These are phyloP conservation scores for Eremothecium cymbalariae DNA, from an alignment of 1,139 yeast species.

Conservation along the genomic window DNA sequence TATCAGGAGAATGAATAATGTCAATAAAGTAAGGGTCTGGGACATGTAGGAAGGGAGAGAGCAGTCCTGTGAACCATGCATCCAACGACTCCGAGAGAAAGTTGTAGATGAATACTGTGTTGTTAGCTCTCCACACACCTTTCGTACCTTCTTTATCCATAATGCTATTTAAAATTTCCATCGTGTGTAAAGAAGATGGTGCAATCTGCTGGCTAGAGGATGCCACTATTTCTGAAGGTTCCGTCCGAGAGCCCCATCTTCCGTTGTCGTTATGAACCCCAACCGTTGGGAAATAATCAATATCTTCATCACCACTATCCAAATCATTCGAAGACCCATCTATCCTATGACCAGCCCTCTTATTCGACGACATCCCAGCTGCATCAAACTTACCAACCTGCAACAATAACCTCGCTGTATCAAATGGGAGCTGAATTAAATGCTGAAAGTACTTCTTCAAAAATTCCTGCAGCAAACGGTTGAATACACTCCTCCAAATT, in stretches of 20 bases:
- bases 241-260: slow-evolving; percentile 3
- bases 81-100: slow-evolving; percentile 72
- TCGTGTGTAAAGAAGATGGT: slow-evolving; percentile 58
- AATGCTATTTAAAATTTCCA: slow-evolving; percentile 64
- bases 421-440: slow-evolving; percentile 78
- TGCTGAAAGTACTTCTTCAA: slow-evolving; percentile 60
- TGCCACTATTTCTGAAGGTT: slow-evolving; percentile 11
- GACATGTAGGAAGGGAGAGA: slow-evolving; percentile 73
- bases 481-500: slow-evolving; percentile 47
- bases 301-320: slow-evolving; percentile 39
- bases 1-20: slow-evolving; percentile 72
- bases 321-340: slow-evolving; percentile 9
- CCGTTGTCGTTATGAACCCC: slow-evolving; percentile 8
- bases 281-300: slow-evolving; percentile 44
- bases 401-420: slow-evolving; percentile 65
- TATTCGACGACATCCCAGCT: slow-evolving; percentile 1
- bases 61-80: slow-evolving; percentile 86
- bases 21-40: slow-evolving; percentile 89
- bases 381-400: slow-evolving; percentile 63
- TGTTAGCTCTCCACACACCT: slow-evolving; percentile 80
- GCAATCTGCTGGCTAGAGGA: slow-evolving; percentile 34
- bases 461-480: slow-evolving; percentile 51
- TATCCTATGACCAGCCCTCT: slow-evolving; percentile 1
- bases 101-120: slow-evolving; percentile 72
- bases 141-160: slow-evolving; percentile 71